Evolutionary conservation across 2,329 filamentous ascomycete genomes (phyloP), one percentile per base, ranked within the genome.

Genomic region (Alternaria hordeiaustralica): DNA sequence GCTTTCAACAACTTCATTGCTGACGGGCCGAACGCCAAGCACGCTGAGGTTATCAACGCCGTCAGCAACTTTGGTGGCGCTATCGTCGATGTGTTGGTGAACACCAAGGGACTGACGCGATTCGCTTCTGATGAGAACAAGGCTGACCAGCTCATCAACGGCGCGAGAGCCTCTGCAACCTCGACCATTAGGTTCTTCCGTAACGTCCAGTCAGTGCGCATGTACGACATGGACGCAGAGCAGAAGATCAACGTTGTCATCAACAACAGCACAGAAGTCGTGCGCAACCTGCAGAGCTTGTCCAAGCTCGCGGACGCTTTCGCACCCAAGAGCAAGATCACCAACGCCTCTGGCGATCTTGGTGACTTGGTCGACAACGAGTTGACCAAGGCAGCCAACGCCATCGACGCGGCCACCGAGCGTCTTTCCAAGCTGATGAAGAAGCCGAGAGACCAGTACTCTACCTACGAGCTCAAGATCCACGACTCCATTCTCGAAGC

Each of bases 1-100:
- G 91, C 96, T 0, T 99, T 98, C 86, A 99, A 97, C 84, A 97
- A 97, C 81, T 98, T 96, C 80, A 96, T 99, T 73, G 96, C 95
- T 8, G 96, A 99, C 77, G 96, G 96, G 0, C 94, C 95, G 6
- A 97, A 94, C 79, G 93, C 92, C 77, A 90, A 90, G 10, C 93
- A 97, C 75, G 88, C 92, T 2, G 94, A 97, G 63, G 91, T 99
- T 65, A 98, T 98, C 80, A 94, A 94, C 78, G 93, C 93, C 1
- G 92, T 97, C 72, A 96, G 93, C 75, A 88, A 94, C 56, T 97
- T 98, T 80, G 87, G 96, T 1, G 93, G 94, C 20, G 92, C 96
- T 4, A 89, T 97, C 67, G 92, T 95, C 2, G 96, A 99, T 81
- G 94, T 98, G 4, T 90, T 97, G 73, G 94, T 91, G 82, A 99